Evolutionary conservation across 192 early-diverging fungal genomes (phyloP), one percentile per base, ranked within the genome.

Genomic region (Pilobolus umbonatus): DNA sequence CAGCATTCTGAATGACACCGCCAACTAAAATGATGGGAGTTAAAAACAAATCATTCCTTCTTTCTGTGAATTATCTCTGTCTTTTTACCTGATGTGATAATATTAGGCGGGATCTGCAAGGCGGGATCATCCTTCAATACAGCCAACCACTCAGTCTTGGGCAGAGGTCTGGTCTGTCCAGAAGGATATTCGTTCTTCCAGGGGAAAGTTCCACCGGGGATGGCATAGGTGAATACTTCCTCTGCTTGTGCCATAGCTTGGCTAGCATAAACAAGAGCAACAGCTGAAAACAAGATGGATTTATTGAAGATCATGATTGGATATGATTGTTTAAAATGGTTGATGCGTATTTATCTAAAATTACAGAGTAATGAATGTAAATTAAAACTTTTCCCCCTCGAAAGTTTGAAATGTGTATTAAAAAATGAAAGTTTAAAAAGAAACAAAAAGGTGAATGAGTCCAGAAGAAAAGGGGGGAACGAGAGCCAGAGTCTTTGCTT

Each of bases 41-140:
- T 40, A 28, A 30, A 5, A 40, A 26, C 22, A 40, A 12, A 49
- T 24, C 14, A n/a, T 29, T 36, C 5, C 5, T 30, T 34, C 36
- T 8, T 47, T 30, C 9, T 24, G 32, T 2, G 58, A 14, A 5
- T 25, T 14, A 42, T 64, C 60, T 15, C 35, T 50, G n/a, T 47
- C 54, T 26, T 39, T 55, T 25, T 58, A 44, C 72, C 73, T 38
- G 24, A 36, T 30, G 65, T 68, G 42, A 64, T 61, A 47, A 55
- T 50, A 29, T 66, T 67, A 1, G 62, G 60, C 34, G 73, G 61
- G 19, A 67, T 64, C 22, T 66, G 59, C 24, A 76, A 64, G 5
- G 70, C 71, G 12, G 65, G 65, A 32, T 46, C 57, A 9, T 65
- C 44, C 38, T 80, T 55, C 15, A 75, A 52, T 24, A 69, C 39